Base-by-base conservation (phyloP, 2,329 filamentous ascomycete genomes). In the Akanthomyces muscarius region DNA sequence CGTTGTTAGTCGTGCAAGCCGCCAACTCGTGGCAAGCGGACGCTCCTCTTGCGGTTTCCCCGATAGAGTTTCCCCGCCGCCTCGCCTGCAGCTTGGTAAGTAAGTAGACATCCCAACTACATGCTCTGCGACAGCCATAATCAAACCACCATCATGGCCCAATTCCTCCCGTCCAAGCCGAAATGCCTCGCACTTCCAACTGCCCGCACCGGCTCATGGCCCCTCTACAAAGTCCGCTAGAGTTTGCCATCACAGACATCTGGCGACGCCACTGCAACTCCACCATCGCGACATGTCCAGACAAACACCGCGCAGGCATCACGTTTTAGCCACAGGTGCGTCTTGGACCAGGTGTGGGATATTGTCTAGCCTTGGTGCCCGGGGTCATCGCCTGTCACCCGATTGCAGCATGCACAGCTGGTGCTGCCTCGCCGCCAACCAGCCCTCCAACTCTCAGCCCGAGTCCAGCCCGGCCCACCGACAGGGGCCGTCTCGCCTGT, bases 251-350 rank as follows among this genome's bases (percentile, higher is more conserved):
- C 55, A 47, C 55, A 23, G 28, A 25, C 33, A 61, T 53, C 33
- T 45, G 44, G 38, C 33, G 45, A 53, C 58, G 58, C 58, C 58
- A 61, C 58, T 23, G 14, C 36, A 61, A 53, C 58, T 61, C 58
- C 58, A 61, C 58, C 58, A 53, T 42, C 58, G 38, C 48, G n/a
- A 53, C 58, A 61, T 53, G 58, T 44, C 58, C 58, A 61, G 58
- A 52, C 58, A 61, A 53, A 61, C 47, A 44, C 47, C 58, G 30
- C 48, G 14, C 58, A 28, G 45, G 8, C 48, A 53, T 61, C 58
- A 61, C 58, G 58, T 61, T 61, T 52, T 53, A 36, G 45, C 45
- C 56, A 59, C 48, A 10, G 7, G 38, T 23, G 28, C 48, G 52
- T 44, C 48, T 42, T 53, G 47, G 33, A 30, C 48, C 36, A 42